Evolutionary conservation across 169 alveolate species (phyloP), one percentile per base, ranked within the genome.

Genomic region (Cryptosporidium felis): DNA sequence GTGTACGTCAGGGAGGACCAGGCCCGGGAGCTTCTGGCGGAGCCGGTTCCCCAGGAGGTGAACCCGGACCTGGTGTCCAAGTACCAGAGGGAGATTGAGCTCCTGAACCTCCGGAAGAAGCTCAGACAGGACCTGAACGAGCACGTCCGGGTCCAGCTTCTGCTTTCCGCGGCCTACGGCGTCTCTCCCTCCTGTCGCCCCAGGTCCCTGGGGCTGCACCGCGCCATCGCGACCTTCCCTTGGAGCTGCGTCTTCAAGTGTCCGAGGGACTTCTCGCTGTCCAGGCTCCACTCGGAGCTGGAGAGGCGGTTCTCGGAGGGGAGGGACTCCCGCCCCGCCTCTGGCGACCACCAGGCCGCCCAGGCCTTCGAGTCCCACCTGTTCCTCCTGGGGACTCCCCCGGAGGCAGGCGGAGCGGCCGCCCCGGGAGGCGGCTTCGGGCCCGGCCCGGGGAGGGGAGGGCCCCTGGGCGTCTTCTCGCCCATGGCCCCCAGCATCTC

Each of bases 1-100:
- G 97, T 97, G 12, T 97, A 97, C 80, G 97, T 97, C 40, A 93
- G 95, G 82, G 95, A 95, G 81, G 80, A 92, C 8, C 94, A 90
- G 42, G 92, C 94, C 30, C 91, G 90, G 0, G 94, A 93, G 38
- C 89, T 95, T 23, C 94, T 94, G 5, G 91, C 93, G 21, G 94
- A 93, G 61, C 91, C 95, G 21, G 92, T 92, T 66, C 94, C 94
- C 4, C 90, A 91, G 38, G 90, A 82, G 26, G 94, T 91, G 38
- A 91, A 93, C 45, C 92, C 92, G 21, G 93, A 92, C 51, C 88
- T 93, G 60, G 92, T 93, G 0, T 44, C 80, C 14, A 82, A 94
- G 23, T 92, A 93, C 47, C 80, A 80, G 49, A 44, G 82, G 47
- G 94, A 93, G 82, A 91, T 82, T 32, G 89, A 89, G 21, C 67